These are phyloP conservation scores for Phytophthora kernoviae DNA, from an alignment of 352 stramenopile species.

Conservation along the genomic window DNA sequence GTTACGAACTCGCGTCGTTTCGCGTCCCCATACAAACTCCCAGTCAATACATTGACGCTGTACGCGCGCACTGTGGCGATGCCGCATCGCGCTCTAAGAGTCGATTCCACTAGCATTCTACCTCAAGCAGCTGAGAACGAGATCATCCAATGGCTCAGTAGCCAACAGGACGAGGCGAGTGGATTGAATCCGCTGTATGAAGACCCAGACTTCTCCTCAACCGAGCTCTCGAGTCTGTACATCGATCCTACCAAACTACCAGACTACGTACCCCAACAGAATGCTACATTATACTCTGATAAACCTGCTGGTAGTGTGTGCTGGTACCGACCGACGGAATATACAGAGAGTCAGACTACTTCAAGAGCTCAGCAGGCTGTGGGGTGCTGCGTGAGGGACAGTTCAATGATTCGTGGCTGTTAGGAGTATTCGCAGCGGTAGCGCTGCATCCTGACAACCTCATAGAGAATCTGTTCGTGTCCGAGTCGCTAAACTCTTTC, in stretches of 20 bases:
- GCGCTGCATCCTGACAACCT: slow-evolving; percentile 82
- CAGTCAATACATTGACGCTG: too few species aligned
- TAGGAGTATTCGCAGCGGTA: slow-evolving; percentile 85
- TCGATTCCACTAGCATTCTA: slow-evolving; percentile 15
- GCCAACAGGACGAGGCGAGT: slow-evolving; percentile 25
- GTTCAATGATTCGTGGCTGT: slow-evolving; percentile 85
- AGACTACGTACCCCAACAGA: slow-evolving; percentile 56
- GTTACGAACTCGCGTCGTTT: background rate
- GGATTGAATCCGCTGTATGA: slow-evolving; percentile 45
- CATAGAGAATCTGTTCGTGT: slow-evolving; percentile 92
- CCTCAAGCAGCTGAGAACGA: slow-evolving; percentile 43
- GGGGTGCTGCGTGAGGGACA: slow-evolving; percentile 59
- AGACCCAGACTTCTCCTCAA: slow-evolving; percentile 59
- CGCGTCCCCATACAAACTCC: background rate
- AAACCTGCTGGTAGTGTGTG: slow-evolving; percentile 25
- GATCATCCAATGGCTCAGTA: slow-evolving; percentile 45
- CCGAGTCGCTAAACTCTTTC: slow-evolving; percentile 76
- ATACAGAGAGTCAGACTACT: slow-evolving; percentile 83
- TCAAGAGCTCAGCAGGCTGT: slow-evolving; percentile 72
- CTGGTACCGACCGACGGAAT: slow-evolving; percentile 80
- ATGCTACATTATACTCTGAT: background rate
- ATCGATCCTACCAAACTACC: slow-evolving; percentile 57
- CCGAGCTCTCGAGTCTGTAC: slow-evolving; percentile 56
- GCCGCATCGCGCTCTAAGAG: slow-evolving; percentile 14
- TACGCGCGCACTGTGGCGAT: slow-evolving; percentile 12